Evolutionary conservation across 208 protist species (phyloP).

Genomic region (Leishmania mexicana): DNA sequence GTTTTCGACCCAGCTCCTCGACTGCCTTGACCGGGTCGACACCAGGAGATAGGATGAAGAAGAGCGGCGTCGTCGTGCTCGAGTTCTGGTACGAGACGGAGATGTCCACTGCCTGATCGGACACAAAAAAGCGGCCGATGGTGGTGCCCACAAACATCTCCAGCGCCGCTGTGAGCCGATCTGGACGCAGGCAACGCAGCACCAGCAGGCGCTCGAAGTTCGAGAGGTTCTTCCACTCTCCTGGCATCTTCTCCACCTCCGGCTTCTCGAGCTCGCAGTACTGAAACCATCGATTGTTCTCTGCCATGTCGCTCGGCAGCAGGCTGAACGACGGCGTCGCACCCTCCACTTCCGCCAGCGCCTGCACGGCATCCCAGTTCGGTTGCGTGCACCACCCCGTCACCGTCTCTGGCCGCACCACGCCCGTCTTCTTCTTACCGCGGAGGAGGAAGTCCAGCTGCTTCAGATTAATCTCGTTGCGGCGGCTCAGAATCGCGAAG

Average conservation of each 20-base stretch:
- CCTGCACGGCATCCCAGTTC: constrained; percentile 93
- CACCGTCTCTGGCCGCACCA: constrained; percentile 89
- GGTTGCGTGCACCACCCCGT: constrained; percentile 92
- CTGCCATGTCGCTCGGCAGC: constrained; percentile 88
- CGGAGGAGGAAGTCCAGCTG: constrained; percentile 96
- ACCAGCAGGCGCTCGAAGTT: constrained; percentile 97
- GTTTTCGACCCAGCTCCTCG: constrained; percentile 94
- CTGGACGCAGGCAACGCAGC: constrained; percentile 95
- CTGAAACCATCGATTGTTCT: constrained; percentile 93
- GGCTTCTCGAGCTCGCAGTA: constrained; percentile 93
- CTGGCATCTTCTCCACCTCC: constrained; percentile 92
- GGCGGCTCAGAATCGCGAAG: constrained; percentile 91
- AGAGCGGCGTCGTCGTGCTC: constrained; percentile 95
- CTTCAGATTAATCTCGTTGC: constrained; percentile 81
- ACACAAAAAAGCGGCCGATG: constrained; percentile 96
- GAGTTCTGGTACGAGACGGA: constrained; percentile 95
- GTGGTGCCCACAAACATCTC: constrained; percentile 92
- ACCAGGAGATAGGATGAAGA: constrained; percentile 99
- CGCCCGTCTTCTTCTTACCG: constrained; percentile 89
- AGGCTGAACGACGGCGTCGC: constrained; percentile 86
- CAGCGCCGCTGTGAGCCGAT: constrained; percentile 96
- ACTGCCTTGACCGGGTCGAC: constrained; percentile 97
- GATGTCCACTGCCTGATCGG: constrained; percentile 94
- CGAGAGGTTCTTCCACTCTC: constrained; percentile 95
- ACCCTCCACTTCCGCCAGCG: constrained; percentile 91